Evolutionary conservation across 257 asterid genomes (phyloP).

Genomic region (Ilex asprella): DNA sequence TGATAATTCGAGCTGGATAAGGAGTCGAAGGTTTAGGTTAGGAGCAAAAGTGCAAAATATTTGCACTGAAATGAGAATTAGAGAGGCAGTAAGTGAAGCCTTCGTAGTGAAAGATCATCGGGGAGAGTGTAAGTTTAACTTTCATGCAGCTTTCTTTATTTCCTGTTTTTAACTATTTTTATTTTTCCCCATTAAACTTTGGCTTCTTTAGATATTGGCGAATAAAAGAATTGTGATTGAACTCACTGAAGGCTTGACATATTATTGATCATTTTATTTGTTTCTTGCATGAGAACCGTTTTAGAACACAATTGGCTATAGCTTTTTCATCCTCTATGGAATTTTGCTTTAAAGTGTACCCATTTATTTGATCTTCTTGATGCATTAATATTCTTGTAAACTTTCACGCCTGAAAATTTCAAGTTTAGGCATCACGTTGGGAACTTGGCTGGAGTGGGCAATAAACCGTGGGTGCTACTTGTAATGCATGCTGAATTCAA

Average conservation of each 20-base stretch:
- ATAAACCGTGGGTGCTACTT: not conserved
- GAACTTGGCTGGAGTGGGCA: not conserved
- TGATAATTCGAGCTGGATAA: conserved; percentile 87
- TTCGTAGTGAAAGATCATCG: conserved; percentile 89
- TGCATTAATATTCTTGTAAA: not conserved
- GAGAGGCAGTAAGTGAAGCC: conserved; percentile 72
- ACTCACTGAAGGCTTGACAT: not conserved
- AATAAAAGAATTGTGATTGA: not conserved
- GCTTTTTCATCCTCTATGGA: not conserved
- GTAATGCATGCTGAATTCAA: not conserved
- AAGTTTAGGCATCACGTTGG: not conserved
- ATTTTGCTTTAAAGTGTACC: not conserved
- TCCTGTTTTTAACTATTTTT: not conserved
- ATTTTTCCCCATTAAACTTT: not conserved
- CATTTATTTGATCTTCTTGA: not conserved
- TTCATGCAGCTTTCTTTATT: not conserved
- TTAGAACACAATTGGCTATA: not conserved
- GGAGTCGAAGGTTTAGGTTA: conserved; percentile 75
- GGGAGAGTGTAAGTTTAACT: conserved; percentile 64
- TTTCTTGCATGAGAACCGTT: no score
- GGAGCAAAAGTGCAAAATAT: conserved; percentile 33
- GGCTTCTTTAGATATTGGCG: no score
- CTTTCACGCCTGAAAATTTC: not conserved
- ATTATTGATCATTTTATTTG: no score
- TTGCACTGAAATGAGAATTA: conserved; percentile 30